Base-by-base conservation (phyloP, 1,139 yeast genomes). In the Candida tetrigidarum region DNA sequence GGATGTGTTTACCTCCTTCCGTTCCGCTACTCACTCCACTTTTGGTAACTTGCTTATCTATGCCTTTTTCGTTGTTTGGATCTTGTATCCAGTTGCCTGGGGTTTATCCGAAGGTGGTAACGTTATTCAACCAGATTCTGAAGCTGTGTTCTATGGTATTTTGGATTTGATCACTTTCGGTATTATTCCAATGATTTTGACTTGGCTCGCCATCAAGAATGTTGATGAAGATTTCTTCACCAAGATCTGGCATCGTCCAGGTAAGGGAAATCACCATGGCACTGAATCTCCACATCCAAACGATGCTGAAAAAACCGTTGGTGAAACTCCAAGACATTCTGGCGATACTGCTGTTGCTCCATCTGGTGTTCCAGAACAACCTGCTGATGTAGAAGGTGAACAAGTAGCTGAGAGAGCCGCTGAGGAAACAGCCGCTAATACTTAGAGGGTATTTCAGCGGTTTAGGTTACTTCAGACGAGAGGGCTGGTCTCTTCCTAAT, bases 91-190 rank as follows among this genome's bases (percentile, higher is more conserved):
- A 35, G 62, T 83, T 49, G 62, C 69, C 44, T 83, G 87, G 87
- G 87, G 81, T 58, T 67, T 83, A 47, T 66, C 78, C 51, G 87
- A 83, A 55, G 89, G 88, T 69, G 87, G 87, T 62, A 83, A 83
- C 57, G 78, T 69, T 36, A 81, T 83, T 51, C 80, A 78, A 54
- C 84, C 84, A 33, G 86, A 81, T 56, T 76, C 84, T n/a, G 87
- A 82, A 60, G 81, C 84, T 42, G 83, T 76, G 15, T 83, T 82
- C 65, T 81, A 79, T 55, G 88, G 88, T 66, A 66, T 83, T 41
- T 69, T 83, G 53, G 88, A 83, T 57, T 55, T 82, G 43, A 54
- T 75, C 39, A 64, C 67, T 40, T 78, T 78, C 57, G 71, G 68
- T 39, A 39, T 70, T 36, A 53, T 78, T 42, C 84, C 84, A 49